Evolutionary conservation across 495 filamentous ascomycete genomes (phyloP).

Genomic region (Tuber aestivum): DNA sequence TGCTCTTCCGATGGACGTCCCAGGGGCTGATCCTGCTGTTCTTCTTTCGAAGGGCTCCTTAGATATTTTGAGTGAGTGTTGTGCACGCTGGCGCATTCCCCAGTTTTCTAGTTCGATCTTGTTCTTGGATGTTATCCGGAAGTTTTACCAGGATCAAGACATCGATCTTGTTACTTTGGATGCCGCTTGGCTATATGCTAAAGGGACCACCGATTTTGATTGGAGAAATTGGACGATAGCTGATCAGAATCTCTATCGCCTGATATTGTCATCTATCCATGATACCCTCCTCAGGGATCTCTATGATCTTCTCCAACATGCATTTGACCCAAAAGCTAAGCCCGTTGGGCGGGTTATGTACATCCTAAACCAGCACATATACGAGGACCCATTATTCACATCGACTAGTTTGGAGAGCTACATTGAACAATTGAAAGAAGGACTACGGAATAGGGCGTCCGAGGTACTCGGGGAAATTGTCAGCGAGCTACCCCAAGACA

Average conservation of each 20-base stretch:
- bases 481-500: constrained; percentile 63
- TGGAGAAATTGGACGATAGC: constrained; percentile 68
- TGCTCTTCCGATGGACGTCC: constrained; percentile 51
- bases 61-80: constrained; percentile 78
- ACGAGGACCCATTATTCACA: constrained; percentile 68
- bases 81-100: constrained; percentile 84
- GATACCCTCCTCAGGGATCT: constrained; percentile 81
- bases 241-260: constrained; percentile 70
- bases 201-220: constrained; percentile 54
- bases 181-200: constrained; percentile 71
- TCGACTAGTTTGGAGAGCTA: constrained; percentile 64
- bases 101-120: constrained; percentile 71
- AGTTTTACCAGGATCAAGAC: constrained; percentile 81
- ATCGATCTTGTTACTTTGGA: constrained; percentile 75
- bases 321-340: constrained; percentile 80
- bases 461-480: constrained; percentile 54
- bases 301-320: constrained; percentile 76
- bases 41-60: constrained; percentile 74
- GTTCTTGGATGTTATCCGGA: constrained; percentile 75
- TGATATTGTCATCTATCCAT: constrained; percentile 66
- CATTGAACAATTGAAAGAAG: constrained; percentile 61
- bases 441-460: constrained; percentile 64
- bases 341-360: constrained; percentile 72
- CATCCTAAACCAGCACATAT: constrained; percentile 76
- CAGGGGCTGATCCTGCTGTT: constrained; percentile 53